These are phyloP conservation scores for Fusarium hostae DNA, from an alignment of 2,329 filamentous ascomycete species.

Conservation along the genomic window DNA sequence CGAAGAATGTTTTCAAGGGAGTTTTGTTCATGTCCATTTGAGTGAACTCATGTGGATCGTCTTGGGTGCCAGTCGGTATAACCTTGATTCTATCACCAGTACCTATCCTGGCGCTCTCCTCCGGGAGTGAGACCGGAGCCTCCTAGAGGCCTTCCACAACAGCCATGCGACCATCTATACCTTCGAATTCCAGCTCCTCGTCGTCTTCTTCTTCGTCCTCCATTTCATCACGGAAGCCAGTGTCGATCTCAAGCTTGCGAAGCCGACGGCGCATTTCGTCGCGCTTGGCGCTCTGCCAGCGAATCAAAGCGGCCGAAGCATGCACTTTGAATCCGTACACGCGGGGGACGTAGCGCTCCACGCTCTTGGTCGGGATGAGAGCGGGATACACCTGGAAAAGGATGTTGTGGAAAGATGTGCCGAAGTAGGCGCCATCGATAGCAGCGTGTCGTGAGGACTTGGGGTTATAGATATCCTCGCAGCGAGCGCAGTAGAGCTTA, in stretches of 20 bases:
- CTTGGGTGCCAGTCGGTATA: background rate
- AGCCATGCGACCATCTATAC: constrained; percentile 48
- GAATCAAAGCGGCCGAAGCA: constrained; percentile 83
- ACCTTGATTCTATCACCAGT: background rate
- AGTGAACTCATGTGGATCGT: background rate
- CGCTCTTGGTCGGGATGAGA: constrained; percentile 85
- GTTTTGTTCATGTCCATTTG: constrained; percentile 2
- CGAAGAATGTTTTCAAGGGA: background rate
- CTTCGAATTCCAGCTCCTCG: constrained; percentile 57
- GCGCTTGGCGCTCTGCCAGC: constrained; percentile 88
- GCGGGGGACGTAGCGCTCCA: constrained; percentile 86
- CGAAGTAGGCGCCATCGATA: constrained; percentile 98
- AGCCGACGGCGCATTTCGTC: constrained; percentile 86
- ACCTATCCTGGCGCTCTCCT: background rate
- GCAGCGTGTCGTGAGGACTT: constrained; percentile 95
- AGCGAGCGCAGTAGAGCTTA: constrained; percentile 96
- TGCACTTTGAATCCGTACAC: constrained; percentile 98
- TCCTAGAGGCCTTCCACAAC: constrained; percentile 44
- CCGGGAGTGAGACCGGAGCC: background rate
- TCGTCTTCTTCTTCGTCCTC: constrained; percentile 72
- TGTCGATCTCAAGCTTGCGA: constrained; percentile 76
- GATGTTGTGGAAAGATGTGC: constrained; percentile 98
- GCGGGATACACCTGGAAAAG: constrained; percentile 98
- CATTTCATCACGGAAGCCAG: constrained; percentile 79
- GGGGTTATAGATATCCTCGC: constrained; percentile 98